Conservation (phyloP, 805 yeast species). For the Priceomyces carsonii region DNA sequence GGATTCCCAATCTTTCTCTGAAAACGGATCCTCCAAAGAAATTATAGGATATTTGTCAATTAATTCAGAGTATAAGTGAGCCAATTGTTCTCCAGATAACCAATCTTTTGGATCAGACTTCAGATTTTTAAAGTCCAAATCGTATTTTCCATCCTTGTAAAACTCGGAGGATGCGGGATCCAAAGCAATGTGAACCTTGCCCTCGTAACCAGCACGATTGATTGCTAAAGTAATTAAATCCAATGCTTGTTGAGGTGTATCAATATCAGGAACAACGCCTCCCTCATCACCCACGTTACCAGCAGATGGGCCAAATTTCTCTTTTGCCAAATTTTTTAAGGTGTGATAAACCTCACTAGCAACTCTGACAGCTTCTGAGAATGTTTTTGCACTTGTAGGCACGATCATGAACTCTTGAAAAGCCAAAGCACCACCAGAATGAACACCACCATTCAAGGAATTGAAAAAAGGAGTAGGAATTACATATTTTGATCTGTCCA, state of each 20-base stretch:
- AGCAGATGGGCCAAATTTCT: conserved; percentile 20
- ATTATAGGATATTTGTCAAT: conserved; percentile 20
- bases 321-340: conserved; percentile 17
- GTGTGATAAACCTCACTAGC: conserved; percentile 22
- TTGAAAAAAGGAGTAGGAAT: conserved; percentile 25
- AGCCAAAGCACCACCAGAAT: conserved; percentile 25
- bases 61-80: conserved; percentile 15
- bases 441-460: conserved; percentile 23
- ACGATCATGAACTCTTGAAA: conserved; percentile 27
- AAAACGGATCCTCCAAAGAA: conserved; percentile 23
- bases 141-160: conserved; percentile 20
- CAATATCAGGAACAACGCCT: conserved; percentile 22
- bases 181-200: conserved; percentile 19
- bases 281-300: conserved; percentile 28
- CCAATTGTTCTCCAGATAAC: conserved; percentile 20
- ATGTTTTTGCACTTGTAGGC: conserved; percentile 16
- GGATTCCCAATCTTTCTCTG: conserved; percentile 24
- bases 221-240: conserved; percentile 20
- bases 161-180: conserved; percentile 24
- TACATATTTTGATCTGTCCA: conserved; percentile 11
- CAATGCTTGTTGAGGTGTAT: conserved; percentile 20
- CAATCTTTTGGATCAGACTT: conserved; percentile 16
- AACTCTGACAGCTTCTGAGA: conserved; percentile 19
- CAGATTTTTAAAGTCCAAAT: conserved; percentile 21
- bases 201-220: conserved; percentile 18